Conservation (phyloP, 2,329 filamentous ascomycete species). For the Ophidiomyces ophidiicola region DNA sequence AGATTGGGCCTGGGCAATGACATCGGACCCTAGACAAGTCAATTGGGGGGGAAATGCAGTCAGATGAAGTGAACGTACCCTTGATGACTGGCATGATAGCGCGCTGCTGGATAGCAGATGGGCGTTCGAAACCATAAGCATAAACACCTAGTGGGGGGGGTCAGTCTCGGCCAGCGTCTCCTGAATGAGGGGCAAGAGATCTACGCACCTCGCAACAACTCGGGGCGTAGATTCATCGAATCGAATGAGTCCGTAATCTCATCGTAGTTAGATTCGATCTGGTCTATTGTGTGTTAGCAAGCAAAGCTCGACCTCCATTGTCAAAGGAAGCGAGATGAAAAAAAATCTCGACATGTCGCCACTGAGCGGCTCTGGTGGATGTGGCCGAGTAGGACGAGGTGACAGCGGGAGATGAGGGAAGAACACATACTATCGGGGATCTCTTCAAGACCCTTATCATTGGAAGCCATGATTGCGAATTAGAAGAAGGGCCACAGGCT, state of each 20-base stretch:
- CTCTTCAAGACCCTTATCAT: conserved; percentile 95
- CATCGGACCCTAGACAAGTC: conserved; percentile 66
- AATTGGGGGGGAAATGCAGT: neutral
- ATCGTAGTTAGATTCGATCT: conserved; percentile 99
- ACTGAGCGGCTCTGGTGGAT: too few relatives aligned
- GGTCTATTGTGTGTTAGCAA: conserved; percentile 47
- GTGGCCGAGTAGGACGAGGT: neutral
- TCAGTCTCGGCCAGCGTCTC: conserved; percentile 13
- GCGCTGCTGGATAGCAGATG: conserved; percentile 98
- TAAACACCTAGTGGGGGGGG: conserved; percentile 58
- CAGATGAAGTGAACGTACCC: conserved; percentile 47
- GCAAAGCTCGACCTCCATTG: conserved; percentile 1
- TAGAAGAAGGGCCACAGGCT: conserved; percentile 54
- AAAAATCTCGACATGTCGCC: conserved; percentile 13
- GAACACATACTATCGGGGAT: conserved; percentile 73
- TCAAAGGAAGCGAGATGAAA: neutral
- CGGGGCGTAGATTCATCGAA: conserved; percentile 90
- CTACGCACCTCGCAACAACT: conserved; percentile 80
- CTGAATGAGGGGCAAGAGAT: conserved; percentile 3
- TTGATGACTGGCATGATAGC: conserved; percentile 99
- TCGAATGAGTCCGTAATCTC: conserved; percentile 99
- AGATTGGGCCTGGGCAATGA: conserved; percentile 98
- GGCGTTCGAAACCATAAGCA: conserved; percentile 99
- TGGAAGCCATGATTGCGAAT: conserved; percentile 88
- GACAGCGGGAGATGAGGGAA: conserved; percentile 3